Conservation (phyloP, 306 rosid species). For the Vicia villosa region DNA sequence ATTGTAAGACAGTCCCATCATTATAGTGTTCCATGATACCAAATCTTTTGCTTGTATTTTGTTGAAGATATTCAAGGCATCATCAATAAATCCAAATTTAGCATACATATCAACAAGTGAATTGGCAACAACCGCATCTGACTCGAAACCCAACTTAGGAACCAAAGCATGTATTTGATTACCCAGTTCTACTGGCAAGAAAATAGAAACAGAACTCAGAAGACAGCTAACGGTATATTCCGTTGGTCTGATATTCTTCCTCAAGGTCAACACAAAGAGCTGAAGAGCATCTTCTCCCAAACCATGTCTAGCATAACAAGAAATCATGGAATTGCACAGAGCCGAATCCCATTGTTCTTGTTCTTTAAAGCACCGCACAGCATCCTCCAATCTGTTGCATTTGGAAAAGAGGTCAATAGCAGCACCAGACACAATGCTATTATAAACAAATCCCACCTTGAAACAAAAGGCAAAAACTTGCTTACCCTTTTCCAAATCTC, state of each 20-base stretch:
- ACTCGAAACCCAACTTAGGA: constrained; percentile 65
- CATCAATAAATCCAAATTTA: constrained; percentile 62
- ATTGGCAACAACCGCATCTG: constrained; percentile 65
- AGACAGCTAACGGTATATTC: constrained; percentile 71
- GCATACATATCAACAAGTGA: constrained; percentile 74
- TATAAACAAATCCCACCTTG: constrained; percentile 75
- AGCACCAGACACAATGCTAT: constrained; percentile 75
- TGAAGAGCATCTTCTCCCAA: constrained; percentile 53
- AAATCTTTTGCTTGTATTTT: constrained; percentile 59
- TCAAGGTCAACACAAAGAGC: constrained; percentile 61
- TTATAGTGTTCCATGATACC: constrained; percentile 78
- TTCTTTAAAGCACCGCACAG: constrained; percentile 59
- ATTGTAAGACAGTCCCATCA: constrained; percentile 65
- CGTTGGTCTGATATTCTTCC: constrained; percentile 71
- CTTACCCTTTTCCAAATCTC: constrained; percentile 76
- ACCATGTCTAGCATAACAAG: constrained; percentile 65
- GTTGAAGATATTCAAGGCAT: constrained; percentile 58
- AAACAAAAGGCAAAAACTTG: constrained; percentile 65
- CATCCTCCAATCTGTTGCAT: constrained; percentile 82
- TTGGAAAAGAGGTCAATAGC: constrained; percentile 84
- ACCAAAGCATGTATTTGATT: constrained; percentile 71
- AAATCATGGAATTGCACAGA: constrained; percentile 77
- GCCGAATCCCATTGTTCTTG: constrained; percentile 60
- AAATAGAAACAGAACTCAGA: constrained; percentile 56
- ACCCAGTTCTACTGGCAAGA: constrained; percentile 58